Evolutionary conservation across 208 protist genomes (phyloP).

Genomic region (Phytomonas sp.): DNA sequence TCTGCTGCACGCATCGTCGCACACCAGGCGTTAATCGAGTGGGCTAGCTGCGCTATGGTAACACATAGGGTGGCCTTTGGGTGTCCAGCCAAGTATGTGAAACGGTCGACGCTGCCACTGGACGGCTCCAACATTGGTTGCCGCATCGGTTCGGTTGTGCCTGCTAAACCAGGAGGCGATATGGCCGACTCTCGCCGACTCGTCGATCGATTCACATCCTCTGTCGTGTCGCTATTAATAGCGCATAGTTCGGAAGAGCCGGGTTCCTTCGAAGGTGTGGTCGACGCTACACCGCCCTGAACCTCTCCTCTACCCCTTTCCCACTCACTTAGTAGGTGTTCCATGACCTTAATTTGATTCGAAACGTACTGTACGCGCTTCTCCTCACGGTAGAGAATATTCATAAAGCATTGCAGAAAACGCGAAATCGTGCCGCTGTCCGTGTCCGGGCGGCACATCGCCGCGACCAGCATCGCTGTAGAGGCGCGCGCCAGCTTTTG

Average conservation of each 20-base stretch:
- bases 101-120: not conserved
- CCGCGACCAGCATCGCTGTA: constrained; percentile 52
- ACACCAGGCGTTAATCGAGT: not conserved
- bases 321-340: constrained; percentile 12
- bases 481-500: constrained; percentile 7
- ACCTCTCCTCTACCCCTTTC: not conserved
- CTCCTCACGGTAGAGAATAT: constrained; percentile 75
- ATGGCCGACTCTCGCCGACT: not conserved
- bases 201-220: not conserved
- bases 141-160: not conserved
- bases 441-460: constrained; percentile 56
- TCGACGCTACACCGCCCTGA: not conserved
- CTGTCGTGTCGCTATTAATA: not conserved
- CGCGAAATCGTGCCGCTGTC: constrained; percentile 46
- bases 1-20: not conserved
- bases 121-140: not conserved
- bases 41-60: not conserved
- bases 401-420: constrained; percentile 78
- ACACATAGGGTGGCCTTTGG: not conserved
- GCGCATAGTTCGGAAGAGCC: not conserved
- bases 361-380: constrained; percentile 45
- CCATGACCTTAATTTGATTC: constrained; percentile 37
- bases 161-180: not conserved
- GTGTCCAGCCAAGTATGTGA: not conserved
- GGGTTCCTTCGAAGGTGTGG: not conserved